phyloP scores from a whole-genome alignment of 2,329 filamentous ascomycete genomes.

The Phialophora verrucosa region DNA sequence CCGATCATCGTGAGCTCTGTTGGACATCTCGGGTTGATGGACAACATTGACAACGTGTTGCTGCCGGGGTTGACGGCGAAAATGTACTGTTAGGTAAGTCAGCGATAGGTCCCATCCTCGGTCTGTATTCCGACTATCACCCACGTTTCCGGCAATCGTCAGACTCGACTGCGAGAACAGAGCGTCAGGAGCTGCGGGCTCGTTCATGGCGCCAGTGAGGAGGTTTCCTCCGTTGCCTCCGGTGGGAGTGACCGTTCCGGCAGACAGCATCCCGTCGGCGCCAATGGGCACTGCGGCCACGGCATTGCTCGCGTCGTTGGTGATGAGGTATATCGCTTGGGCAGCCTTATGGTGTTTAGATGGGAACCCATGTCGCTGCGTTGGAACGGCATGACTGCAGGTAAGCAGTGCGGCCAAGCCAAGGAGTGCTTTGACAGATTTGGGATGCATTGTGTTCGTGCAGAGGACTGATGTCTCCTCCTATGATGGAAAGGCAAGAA shows the following conservation, averaged over 20 bases:
- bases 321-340: slow-evolving; percentile 62
- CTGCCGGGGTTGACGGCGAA: slow-evolving; percentile 48
- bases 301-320: slow-evolving; percentile 58
- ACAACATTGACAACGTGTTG: slow-evolving; percentile 48
- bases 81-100: slow-evolving; percentile 30
- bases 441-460: slow-evolving; percentile 1
- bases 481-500: not conserved
- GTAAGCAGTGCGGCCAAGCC: not conserved
- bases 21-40: slow-evolving; percentile 43
- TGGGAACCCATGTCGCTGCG: not conserved
- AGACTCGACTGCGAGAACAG: slow-evolving; percentile 60
- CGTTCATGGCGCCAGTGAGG: slow-evolving; percentile 48
- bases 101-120: not conserved
- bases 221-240: slow-evolving; percentile 55
- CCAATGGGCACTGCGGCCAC: slow-evolving; percentile 59
- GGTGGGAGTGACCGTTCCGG: slow-evolving; percentile 52
- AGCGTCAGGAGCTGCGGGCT: slow-evolving; percentile 56
- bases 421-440: not conserved
- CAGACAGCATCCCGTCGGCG: slow-evolving; percentile 54
- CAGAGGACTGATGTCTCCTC: not conserved
- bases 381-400: slow-evolving; percentile 1
- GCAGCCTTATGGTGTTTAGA: not conserved
- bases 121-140: slow-evolving; percentile 26
- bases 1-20: slow-evolving; percentile 44
- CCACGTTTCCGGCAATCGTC: slow-evolving; percentile 58